A percentile compares a stretch with the other conserved stretches of the same genome.
Evolutionary conservation across 2,329 filamentous ascomycete species (phyloP).

Genomic region (Penicillium sp.): DNA sequence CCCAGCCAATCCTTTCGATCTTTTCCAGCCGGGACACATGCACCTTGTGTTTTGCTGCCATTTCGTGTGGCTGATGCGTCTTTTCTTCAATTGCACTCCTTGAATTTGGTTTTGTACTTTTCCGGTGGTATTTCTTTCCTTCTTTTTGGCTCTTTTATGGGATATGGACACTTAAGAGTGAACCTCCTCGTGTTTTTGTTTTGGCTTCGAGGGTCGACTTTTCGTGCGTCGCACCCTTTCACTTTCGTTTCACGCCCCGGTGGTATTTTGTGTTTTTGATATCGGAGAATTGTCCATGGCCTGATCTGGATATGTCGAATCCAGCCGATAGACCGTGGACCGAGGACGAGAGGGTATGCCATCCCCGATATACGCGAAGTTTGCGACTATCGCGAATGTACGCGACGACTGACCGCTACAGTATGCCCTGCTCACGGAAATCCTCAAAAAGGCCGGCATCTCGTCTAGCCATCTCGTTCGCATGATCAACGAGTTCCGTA

Average conservation of each 20-base stretch:
- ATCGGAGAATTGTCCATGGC: constrained; percentile 14
- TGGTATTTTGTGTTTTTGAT: constrained; percentile 22
- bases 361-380: neutral
- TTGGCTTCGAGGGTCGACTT: neutral
- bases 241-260: neutral
- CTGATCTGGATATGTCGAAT: constrained; percentile 45
- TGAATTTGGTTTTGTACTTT: constrained; percentile 24
- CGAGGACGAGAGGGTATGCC: constrained; percentile 47
- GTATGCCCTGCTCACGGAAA: constrained; percentile 44
- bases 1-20: constrained; percentile 14
- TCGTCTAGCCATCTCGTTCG: constrained; percentile 38
- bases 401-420: constrained; percentile 17
- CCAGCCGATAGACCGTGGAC: constrained; percentile 44
- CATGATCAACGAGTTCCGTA: constrained; percentile 39
- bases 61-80: constrained; percentile 23
- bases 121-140: constrained; percentile 13
- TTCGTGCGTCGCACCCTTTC: constrained; percentile 3
- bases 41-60: constrained; percentile 18
- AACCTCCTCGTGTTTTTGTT: constrained; percentile 3
- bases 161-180: constrained; percentile 15
- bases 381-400: too few species aligned
- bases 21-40: constrained; percentile 13
- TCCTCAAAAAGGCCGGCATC: constrained; percentile 41
- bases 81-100: constrained; percentile 23
- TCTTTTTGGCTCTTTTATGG: constrained; percentile 6